Conservation (phyloP, 768 basidiomycete species). For the Termitomyces sp. region DNA sequence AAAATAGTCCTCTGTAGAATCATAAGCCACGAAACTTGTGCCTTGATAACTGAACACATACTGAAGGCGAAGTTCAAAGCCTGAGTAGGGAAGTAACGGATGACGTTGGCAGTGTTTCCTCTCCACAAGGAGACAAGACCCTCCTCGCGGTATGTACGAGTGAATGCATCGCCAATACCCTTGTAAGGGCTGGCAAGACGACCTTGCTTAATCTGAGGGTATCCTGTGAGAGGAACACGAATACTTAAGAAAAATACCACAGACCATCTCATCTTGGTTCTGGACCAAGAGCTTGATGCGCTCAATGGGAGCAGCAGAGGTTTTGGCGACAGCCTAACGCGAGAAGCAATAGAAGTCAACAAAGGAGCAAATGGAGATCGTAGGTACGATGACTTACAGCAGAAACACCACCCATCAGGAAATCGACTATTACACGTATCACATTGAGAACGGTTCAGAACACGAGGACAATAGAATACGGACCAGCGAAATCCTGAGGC, state of each 20-base stretch:
- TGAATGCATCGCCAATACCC: conserved; percentile 90
- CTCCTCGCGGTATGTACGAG: conserved; percentile 91
- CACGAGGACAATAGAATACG: conserved; percentile 20
- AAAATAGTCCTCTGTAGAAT: conserved; percentile 87
- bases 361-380: not conserved
- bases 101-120: conserved; percentile 99
- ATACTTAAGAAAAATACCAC: conserved; percentile 12
- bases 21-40: conserved; percentile 3
- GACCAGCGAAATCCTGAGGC: conserved; percentile 87
- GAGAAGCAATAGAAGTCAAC: conserved; percentile 14
- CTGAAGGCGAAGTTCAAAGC: conserved; percentile 99
- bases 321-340: conserved; percentile 92
- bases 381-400: conserved; percentile 49
- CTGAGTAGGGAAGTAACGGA: conserved; percentile 99
- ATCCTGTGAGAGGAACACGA: conserved; percentile 26
- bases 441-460: conserved; percentile 12
- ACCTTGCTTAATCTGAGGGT: conserved; percentile 91
- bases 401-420: conserved; percentile 95
- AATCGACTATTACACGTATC: conserved; percentile 58
- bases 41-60: conserved; percentile 36
- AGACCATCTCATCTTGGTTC: conserved; percentile 99
- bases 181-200: conserved; percentile 96
- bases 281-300: conserved; percentile 98
- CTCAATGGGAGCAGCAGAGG: conserved; percentile 98
- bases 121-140: conserved; percentile 95